These are phyloP conservation scores for Fusarium sp. DNA, from an alignment of 2,329 filamentous ascomycete genomes.

Conservation along the genomic window DNA sequence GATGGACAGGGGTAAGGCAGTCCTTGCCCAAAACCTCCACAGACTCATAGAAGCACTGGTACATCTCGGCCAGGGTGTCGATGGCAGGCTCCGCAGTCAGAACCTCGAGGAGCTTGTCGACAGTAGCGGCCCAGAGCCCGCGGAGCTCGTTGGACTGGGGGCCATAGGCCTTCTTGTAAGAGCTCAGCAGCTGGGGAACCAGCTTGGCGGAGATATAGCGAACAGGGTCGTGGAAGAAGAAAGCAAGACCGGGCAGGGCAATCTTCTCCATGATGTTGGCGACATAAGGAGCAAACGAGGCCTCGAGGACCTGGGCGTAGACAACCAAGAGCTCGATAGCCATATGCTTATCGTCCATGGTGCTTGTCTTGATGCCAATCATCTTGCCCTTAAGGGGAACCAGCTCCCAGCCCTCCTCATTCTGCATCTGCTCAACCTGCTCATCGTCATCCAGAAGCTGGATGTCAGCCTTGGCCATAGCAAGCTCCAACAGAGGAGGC, in stretches of 20 bases:
- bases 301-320: constrained; percentile 95
- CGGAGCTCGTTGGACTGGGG: constrained; percentile 78
- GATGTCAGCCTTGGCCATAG: constrained; percentile 95
- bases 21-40: constrained; percentile 91
- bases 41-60: constrained; percentile 99
- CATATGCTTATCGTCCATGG: constrained; percentile 98
- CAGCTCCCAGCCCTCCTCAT: constrained; percentile 97
- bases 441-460: constrained; percentile 95
- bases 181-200: constrained; percentile 89
- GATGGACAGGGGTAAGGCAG: constrained; percentile 78
- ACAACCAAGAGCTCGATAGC: constrained; percentile 98
- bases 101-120: constrained; percentile 91
- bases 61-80: constrained; percentile 97
- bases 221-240: constrained; percentile 99
- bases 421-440: constrained; percentile 88
- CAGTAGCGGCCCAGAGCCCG: constrained; percentile 83
- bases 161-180: constrained; percentile 92
- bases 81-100: constrained; percentile 93
- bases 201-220: constrained; percentile 94
- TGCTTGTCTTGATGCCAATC: constrained; percentile 96
- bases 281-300: constrained; percentile 89
- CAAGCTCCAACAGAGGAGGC: constrained; percentile 88
- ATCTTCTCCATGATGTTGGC: constrained; percentile 96
- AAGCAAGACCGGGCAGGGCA: constrained; percentile 88
- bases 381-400: constrained; percentile 97